Percentiles rank a stretch among this genome's conserved stretches.
Evolutionary conservation across 2,329 filamentous ascomycete genomes (phyloP).

Genomic region (Penicillium sp.): DNA sequence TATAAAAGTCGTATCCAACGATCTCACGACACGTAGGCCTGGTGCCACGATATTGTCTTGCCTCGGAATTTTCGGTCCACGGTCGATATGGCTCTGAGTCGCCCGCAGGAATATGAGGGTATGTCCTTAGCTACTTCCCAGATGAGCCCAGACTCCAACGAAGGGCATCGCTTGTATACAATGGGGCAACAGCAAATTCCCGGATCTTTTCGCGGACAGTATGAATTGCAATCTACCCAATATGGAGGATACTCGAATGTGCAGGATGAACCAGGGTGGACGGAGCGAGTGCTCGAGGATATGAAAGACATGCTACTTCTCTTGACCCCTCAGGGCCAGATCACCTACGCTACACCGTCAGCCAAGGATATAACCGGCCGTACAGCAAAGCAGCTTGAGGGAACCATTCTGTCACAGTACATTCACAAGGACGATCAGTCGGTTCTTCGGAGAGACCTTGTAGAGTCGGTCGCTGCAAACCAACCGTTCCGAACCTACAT

Average conservation of each 20-base stretch:
- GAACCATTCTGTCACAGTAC: slow-evolving; percentile 72
- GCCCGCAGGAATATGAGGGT: slow-evolving; percentile 11
- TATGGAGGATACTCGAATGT: slow-evolving; percentile 24
- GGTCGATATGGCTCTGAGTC: slow-evolving; percentile 17
- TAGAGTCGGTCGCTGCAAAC: slow-evolving; percentile 80
- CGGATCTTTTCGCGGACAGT: slow-evolving; percentile 13
- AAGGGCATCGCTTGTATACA: slow-evolving; percentile 9
- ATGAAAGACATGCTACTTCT: slow-evolving; percentile 85
- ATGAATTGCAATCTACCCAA: slow-evolving; percentile 14
- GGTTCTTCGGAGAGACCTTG: slow-evolving; percentile 81
- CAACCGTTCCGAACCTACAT: slow-evolving; percentile 80
- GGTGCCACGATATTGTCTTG: not conserved
- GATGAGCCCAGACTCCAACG: slow-evolving; percentile 8
- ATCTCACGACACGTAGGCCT: not conserved
- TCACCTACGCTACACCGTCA: slow-evolving; percentile 82
- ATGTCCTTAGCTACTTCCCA: slow-evolving; percentile 11
- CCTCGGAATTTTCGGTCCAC: not conserved
- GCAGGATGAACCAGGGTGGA: slow-evolving; percentile 73
- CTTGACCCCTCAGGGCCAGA: slow-evolving; percentile 75
- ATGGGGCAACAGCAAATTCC: slow-evolving; percentile 13
- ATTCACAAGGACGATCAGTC: slow-evolving; percentile 82
- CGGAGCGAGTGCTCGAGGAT: slow-evolving; percentile 82
- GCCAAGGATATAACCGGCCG: slow-evolving; percentile 72
- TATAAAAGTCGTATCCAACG: not conserved
- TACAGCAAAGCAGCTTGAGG: slow-evolving; percentile 64